Evolutionary conservation across 768 basidiomycete species (phyloP).

Genomic region (Termitomyces sp.): DNA sequence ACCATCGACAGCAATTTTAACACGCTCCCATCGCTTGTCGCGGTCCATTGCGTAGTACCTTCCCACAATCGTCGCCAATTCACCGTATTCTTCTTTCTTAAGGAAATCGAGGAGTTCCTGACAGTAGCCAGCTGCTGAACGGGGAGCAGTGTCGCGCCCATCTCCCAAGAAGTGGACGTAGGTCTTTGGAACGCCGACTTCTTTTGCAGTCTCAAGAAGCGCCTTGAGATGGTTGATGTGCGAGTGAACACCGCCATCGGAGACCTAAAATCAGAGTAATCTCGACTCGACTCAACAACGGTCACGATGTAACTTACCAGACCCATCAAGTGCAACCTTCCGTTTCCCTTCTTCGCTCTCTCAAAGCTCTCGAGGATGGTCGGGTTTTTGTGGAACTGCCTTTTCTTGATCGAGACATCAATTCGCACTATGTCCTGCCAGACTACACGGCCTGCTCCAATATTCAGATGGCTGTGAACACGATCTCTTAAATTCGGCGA

Average conservation of each 20-base stretch:
- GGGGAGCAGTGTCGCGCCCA: constrained; percentile 90
- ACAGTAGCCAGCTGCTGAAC: constrained; percentile 73
- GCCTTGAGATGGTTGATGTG: constrained; percentile 90
- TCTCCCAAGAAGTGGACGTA: constrained; percentile 95
- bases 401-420: constrained; percentile 87
- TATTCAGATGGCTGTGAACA: constrained; percentile 77
- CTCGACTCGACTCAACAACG: background rate
- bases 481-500: background rate
- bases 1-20: constrained; percentile 86
- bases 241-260: constrained; percentile 96
- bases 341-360: constrained; percentile 76
- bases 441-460: constrained; percentile 90
- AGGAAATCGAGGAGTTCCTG: constrained; percentile 75
- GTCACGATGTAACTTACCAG: constrained; percentile 44
- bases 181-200: constrained; percentile 75
- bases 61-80: constrained; percentile 81
- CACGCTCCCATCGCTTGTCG: constrained; percentile 93
- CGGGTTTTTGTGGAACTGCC: constrained; percentile 76
- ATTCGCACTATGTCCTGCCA: constrained; percentile 99
- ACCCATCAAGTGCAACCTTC: constrained; percentile 85
- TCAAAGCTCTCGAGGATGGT: constrained; percentile 69
- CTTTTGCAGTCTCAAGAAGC: constrained; percentile 86
- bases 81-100: constrained; percentile 70
- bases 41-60: constrained; percentile 97
- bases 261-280: constrained; percentile 38